phyloP scores from a whole-genome alignment of 2,329 filamentous ascomycete genomes.

The Colletotrichum lupini region DNA sequence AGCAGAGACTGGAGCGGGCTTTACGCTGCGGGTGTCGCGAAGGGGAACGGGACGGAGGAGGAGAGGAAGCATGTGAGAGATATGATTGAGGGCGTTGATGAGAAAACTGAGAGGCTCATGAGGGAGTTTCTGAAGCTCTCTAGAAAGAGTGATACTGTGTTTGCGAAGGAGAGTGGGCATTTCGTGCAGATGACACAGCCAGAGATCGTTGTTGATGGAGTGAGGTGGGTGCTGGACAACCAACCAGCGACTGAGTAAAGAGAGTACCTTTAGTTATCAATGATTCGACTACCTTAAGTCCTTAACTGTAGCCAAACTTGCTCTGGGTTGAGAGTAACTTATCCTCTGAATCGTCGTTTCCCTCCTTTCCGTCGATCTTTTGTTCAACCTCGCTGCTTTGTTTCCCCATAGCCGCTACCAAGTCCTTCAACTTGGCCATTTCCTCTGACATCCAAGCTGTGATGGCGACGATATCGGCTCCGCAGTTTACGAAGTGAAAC shows the following conservation, averaged over 20 bases:
- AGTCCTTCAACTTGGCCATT: constrained; percentile 41
- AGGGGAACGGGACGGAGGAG: constrained; percentile 23
- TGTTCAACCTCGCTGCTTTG: background rate
- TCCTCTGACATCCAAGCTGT: constrained; percentile 48
- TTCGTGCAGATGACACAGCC: constrained; percentile 21
- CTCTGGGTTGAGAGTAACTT: background rate
- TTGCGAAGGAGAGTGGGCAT: constrained; percentile 14
- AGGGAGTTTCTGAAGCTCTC: constrained; percentile 17
- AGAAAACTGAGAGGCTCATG: constrained; percentile 10
- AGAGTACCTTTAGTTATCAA: background rate
- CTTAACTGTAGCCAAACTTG: background rate
- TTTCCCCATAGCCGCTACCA: constrained; percentile 30
- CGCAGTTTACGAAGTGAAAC: constrained; percentile 50
- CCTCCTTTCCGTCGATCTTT: background rate
- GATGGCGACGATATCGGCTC: constrained; percentile 50
- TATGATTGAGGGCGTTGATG: constrained; percentile 11
- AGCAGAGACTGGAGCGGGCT: constrained; percentile 10
- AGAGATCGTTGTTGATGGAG: constrained; percentile 13
- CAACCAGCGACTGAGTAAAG: background rate
- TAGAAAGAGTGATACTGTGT: background rate
- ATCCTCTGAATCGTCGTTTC: background rate
- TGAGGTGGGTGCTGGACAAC: constrained; percentile 14
- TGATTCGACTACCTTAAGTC: background rate
- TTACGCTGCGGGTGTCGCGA: constrained; percentile 5
- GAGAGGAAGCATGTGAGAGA: constrained; percentile 10